Evolutionary conservation across 2,329 filamentous ascomycete genomes (phyloP).

Genomic region (Cadophora luteo-olivacea): DNA sequence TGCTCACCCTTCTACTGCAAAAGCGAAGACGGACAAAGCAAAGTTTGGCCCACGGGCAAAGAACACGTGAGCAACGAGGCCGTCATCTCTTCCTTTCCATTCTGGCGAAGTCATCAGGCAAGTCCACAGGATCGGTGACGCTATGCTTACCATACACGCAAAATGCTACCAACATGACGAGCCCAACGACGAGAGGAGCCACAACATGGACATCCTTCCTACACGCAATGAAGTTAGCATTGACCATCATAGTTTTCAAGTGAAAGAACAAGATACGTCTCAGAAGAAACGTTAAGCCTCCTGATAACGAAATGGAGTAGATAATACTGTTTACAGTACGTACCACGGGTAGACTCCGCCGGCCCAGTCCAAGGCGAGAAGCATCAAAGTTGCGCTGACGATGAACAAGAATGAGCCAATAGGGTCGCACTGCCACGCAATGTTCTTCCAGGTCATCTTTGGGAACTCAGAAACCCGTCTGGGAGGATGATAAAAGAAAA

Average conservation of each 20-base stretch:
- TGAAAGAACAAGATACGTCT: neutral
- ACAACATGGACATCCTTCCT: slow-evolving; percentile 40
- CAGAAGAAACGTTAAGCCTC: neutral
- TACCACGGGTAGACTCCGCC: slow-evolving; percentile 49
- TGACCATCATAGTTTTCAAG: neutral
- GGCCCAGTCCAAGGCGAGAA: slow-evolving; percentile 55
- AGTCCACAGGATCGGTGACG: neutral
- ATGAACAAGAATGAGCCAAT: slow-evolving; percentile 55
- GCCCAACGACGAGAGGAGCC: slow-evolving; percentile 44
- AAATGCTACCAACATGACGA: slow-evolving; percentile 42
- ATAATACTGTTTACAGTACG: neutral
- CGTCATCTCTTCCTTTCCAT: slow-evolving; percentile 61
- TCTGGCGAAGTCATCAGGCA: slow-evolving; percentile 47
- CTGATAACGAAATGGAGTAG: neutral
- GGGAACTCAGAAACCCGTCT: slow-evolving; percentile 46
- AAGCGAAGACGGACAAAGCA: slow-evolving; percentile 59
- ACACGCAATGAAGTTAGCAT: neutral
- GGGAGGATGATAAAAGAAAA: slow-evolving; percentile 56
- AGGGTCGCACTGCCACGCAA: slow-evolving; percentile 56
- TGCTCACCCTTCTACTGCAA: slow-evolving; percentile 57
- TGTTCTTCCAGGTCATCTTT: slow-evolving; percentile 48
- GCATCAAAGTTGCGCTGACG: slow-evolving; percentile 50
- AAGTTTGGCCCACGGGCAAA: slow-evolving; percentile 61
- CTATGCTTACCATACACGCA: slow-evolving; percentile 47
- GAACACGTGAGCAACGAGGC: slow-evolving; percentile 62